phyloP scores from a whole-genome alignment of 2,329 filamentous ascomycete genomes.

The Curvularia spicifera region DNA sequence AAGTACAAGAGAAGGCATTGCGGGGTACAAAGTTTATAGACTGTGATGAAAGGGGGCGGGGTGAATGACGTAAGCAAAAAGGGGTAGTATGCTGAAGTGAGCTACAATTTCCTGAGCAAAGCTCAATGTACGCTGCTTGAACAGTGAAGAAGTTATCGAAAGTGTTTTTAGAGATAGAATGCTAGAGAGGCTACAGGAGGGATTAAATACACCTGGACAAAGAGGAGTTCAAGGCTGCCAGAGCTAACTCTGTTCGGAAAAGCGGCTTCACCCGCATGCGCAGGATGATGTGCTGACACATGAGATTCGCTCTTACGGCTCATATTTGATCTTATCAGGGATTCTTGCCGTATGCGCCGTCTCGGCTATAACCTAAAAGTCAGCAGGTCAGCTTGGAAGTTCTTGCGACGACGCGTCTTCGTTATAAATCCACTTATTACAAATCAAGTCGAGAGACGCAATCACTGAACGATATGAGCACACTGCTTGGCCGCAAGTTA shows the following conservation, averaged over 20 bases:
- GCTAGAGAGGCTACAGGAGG: not conserved
- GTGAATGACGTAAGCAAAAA: conserved; percentile 13
- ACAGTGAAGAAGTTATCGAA: not conserved
- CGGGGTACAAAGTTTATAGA: not conserved
- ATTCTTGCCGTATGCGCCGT: not conserved
- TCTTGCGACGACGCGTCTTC: not conserved
- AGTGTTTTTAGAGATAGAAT: no score
- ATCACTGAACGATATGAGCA: not conserved
- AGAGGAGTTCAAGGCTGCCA: not conserved
- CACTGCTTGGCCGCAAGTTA: no score
- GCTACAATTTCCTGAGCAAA: not conserved
- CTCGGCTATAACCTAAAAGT: not conserved
- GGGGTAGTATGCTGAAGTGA: conserved; percentile 8
- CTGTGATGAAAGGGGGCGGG: conserved; percentile 2
- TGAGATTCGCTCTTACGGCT: not conserved
- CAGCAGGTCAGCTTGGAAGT: not conserved
- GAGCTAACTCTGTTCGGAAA: conserved; percentile 15
- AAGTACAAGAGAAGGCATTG: conserved; percentile 28
- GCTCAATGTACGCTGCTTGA: not conserved
- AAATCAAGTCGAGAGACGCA: not conserved
- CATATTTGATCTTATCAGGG: not conserved
- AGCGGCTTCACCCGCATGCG: conserved; percentile 10
- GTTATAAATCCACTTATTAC: not conserved
- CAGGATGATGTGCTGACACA: not conserved
- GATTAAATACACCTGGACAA: conserved; percentile 2